These are phyloP conservation scores for Aquilaria yunnanensis DNA, from an alignment of 345 rosid species.

Conservation along the genomic window DNA sequence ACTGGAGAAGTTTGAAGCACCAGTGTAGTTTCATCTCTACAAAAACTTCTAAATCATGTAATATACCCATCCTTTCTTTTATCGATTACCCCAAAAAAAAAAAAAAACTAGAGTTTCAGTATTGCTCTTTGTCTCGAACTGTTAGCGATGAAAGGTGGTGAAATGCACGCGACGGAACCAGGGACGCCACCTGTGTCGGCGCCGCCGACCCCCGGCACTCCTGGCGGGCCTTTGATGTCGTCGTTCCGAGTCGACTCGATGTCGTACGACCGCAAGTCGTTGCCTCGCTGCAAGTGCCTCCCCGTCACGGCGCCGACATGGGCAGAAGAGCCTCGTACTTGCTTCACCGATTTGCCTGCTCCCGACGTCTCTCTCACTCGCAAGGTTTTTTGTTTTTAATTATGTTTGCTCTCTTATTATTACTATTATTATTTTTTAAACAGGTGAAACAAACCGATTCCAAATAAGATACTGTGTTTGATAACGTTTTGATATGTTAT, in stretches of 20 bases:
- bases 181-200: conserved; percentile 59
- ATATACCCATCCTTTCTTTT: conserved; percentile 14
- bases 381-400: conserved; percentile 41
- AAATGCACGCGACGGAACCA: conserved; percentile 33
- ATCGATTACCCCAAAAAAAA: neutral
- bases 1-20: conserved; percentile 39
- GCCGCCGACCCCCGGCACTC: conserved; percentile 91
- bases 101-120: conserved; percentile 1
- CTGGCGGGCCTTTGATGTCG: conserved; percentile 83
- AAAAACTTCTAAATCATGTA: conserved; percentile 65
- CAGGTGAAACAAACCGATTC: neutral
- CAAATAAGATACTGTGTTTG: neutral
- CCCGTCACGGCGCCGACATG: conserved; percentile 73
- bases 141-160: neutral
- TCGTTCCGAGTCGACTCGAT: conserved; percentile 79
- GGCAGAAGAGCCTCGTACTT: conserved; percentile 51
- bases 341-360: conserved; percentile 72
- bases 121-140: neutral
- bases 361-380: conserved; percentile 83
- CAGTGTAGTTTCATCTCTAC: conserved; percentile 43
- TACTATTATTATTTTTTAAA: neutral
- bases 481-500: neutral
- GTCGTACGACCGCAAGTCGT: conserved; percentile 85
- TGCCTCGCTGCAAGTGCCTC: conserved; percentile 84
- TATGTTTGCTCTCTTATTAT: no score